A percentile compares a stretch with the other conserved stretches of the same genome.
These are phyloP conservation scores for Amauroascus niger DNA, from an alignment of 2,329 filamentous ascomycete species.

Conservation along the genomic window DNA sequence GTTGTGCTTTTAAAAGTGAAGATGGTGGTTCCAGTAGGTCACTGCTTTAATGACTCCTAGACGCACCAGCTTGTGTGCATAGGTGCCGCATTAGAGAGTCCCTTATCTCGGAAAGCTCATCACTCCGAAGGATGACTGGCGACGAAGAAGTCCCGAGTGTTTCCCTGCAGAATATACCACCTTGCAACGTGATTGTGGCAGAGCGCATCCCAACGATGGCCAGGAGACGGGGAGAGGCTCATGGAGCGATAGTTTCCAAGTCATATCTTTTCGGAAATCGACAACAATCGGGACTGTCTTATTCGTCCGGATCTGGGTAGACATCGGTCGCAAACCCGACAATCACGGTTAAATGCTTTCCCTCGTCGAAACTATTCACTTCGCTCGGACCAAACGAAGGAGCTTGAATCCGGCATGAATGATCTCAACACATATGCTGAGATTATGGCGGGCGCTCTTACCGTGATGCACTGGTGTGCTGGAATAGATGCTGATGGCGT, in stretches of 20 bases:
- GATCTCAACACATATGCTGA: slow-evolving; percentile 30
- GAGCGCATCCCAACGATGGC: slow-evolving; percentile 31
- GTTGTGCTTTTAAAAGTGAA: slow-evolving; percentile 28
- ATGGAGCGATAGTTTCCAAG: slow-evolving; percentile 33
- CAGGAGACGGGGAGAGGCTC: slow-evolving; percentile 22
- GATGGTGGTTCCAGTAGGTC: slow-evolving; percentile 26
- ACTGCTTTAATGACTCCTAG: slow-evolving; percentile 24
- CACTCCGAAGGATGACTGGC: no score
- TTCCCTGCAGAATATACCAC: slow-evolving; percentile 25
- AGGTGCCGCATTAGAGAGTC: no score
- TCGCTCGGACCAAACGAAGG: slow-evolving; percentile 43
- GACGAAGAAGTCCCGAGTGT: slow-evolving; percentile 11
- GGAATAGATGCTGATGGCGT: slow-evolving; percentile 45
- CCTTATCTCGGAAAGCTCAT: no score
- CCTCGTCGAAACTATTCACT: slow-evolving; percentile 34
- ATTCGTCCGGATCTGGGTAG: no score
- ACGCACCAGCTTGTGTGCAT: slow-evolving; percentile 24
- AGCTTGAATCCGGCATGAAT: slow-evolving; percentile 27
- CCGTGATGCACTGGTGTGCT: slow-evolving; percentile 43
- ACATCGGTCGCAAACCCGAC: no score
- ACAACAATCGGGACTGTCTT: no score
- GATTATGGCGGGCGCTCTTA: slow-evolving; percentile 43
- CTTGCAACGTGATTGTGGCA: slow-evolving; percentile 29
- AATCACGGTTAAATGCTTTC: no score
- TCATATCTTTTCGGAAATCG: no score